Evolutionary conservation across 2,329 filamentous ascomycete species (phyloP), one percentile per base, ranked within the genome.

Genomic region (Neonectria magnoliae): DNA sequence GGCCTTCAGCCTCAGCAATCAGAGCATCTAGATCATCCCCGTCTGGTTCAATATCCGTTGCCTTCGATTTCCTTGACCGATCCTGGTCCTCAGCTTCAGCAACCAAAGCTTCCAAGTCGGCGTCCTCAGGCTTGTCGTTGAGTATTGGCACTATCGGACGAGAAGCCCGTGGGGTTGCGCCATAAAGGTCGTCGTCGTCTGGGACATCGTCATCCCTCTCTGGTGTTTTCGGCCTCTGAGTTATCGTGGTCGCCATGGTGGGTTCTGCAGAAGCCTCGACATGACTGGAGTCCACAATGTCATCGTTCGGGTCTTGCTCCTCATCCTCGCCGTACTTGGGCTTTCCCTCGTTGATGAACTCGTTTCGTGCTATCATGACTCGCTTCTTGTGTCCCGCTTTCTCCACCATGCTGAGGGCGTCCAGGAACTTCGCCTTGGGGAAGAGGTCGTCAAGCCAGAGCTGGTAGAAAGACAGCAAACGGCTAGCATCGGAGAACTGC

Each of bases 401-500:
- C 78, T 99, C 96, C 2, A 98, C 93, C 83, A 98, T 97, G 42
- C 86, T 82, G 7, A 98, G 83, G 3, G 92, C 96, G 74, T 99
- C 96, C 52, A 92, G 87, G 75, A 99, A 99, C 75, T 94, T 95
- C 5, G 95, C 96, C 75, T 97, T 94, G 13, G 96, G 96, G 75
- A 94, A 99, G 13, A 99, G 84, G 75, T 98, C 94, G 79, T 99
- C 95, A 2, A 99, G 91, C 96, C 96, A 99, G 60, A 97, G 80
- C 77, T 98, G 96, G 76, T 98, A 99, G 76, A 97, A 93, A 25
- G 92, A 93, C 52, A 99, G 85, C 25, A 99, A 85, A 16, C 90
- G 88, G 0, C 90, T 87, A 11, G 94, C 88, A 76, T 99, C 96
- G 18, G 91, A 90, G 79, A 96, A 98, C 90, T 95, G 58, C 3